Evolutionary conservation across 2,329 filamentous ascomycete genomes (phyloP).

Genomic region (Simplicillium aogashimaense): DNA sequence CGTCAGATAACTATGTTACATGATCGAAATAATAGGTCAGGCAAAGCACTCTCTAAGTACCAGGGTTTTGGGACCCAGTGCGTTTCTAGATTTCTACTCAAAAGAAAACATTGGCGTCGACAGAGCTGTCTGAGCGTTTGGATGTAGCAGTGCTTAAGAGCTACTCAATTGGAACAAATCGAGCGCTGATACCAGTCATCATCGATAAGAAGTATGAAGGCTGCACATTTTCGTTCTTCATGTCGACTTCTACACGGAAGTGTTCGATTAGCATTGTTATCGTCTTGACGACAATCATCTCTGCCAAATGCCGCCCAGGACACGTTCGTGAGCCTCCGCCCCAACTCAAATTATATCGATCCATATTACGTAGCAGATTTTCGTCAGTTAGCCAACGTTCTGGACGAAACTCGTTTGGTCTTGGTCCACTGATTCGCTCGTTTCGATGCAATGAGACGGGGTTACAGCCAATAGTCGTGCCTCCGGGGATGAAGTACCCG

Average conservation of each 20-base stretch:
- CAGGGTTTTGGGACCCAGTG: no score
- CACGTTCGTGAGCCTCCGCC: slow-evolving; percentile 40
- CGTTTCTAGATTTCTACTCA: no score
- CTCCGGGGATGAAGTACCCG: slow-evolving; percentile 28
- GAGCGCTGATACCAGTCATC: slow-evolving; percentile 33
- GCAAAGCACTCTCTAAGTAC: no score
- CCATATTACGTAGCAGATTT: slow-evolving; percentile 25
- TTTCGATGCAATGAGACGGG: slow-evolving; percentile 41
- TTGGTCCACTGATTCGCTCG: slow-evolving; percentile 34
- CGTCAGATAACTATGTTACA: no score
- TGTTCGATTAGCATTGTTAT: slow-evolving; percentile 28
- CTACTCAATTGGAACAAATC: no score
- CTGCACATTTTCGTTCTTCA: slow-evolving; percentile 27
- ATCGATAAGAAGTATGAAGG: slow-evolving; percentile 43
- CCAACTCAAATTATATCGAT: slow-evolving; percentile 39
- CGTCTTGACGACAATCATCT: slow-evolving; percentile 36
- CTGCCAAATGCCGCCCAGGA: slow-evolving; percentile 39
- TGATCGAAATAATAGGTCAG: no score
- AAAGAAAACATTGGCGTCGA: no score
- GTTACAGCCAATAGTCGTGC: slow-evolving; percentile 40
- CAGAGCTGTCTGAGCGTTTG: no score
- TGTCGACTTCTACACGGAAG: slow-evolving; percentile 31
- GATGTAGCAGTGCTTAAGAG: no score
- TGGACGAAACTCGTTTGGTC: slow-evolving; percentile 33
- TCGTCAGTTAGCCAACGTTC: slow-evolving; percentile 32